Conservation (phyloP, 2,329 filamentous ascomycete species). For the Capronia epimyces region DNA sequence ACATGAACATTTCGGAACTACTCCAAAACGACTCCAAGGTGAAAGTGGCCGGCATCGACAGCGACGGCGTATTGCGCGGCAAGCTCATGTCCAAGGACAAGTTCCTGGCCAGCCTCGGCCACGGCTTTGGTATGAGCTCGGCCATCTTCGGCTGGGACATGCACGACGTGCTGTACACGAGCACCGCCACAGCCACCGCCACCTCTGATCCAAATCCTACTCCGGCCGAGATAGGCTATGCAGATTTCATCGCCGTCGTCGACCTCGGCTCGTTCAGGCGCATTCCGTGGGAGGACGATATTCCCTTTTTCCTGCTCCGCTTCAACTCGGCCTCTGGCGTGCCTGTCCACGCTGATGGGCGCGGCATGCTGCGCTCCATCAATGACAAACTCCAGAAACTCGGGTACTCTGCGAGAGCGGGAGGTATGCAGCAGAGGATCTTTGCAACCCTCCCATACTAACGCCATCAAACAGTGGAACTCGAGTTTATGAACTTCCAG, state of each 20-base stretch:
- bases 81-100: slow-evolving; percentile 11
- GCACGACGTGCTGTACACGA: slow-evolving; percentile 8
- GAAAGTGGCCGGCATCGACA: slow-evolving; percentile 5
- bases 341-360: slow-evolving; percentile 4
- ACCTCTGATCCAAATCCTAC: too few species aligned
- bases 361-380: slow-evolving; percentile 1
- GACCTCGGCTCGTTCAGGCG: slow-evolving; percentile 4
- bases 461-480: background rate
- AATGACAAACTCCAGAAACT: background rate
- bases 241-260: slow-evolving; percentile 4
- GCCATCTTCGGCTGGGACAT: slow-evolving; percentile 8
- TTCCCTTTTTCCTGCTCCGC: slow-evolving; percentile 6
- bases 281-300: slow-evolving; percentile 9
- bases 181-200: background rate
- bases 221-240: slow-evolving; percentile 1
- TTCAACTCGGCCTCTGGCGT: background rate
- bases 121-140: slow-evolving; percentile 8
- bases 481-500: slow-evolving; percentile 26
- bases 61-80: slow-evolving; percentile 7
- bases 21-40: slow-evolving; percentile 3
- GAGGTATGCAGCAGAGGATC: background rate
- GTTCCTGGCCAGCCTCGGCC: slow-evolving; percentile 5
- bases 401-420: slow-evolving; percentile 1
- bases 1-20: too few species aligned
- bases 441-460: background rate